Evolutionary conservation across 441 rosid genomes (phyloP).

Genomic region (Mallotus repandus): DNA sequence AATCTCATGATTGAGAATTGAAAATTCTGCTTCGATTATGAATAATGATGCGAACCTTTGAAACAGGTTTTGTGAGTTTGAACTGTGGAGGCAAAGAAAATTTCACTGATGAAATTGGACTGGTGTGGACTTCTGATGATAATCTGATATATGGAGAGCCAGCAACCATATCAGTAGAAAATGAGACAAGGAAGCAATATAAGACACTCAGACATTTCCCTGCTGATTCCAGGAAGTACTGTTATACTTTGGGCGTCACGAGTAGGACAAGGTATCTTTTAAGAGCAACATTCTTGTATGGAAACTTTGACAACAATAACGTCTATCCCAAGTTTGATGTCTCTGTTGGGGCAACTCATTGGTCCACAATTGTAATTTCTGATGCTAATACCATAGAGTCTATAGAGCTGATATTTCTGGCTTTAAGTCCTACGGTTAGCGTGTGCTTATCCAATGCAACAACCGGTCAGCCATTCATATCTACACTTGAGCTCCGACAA

Average conservation of each 20-base stretch:
- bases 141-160: conserved; percentile 60
- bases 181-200: conserved; percentile 75
- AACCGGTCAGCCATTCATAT: conserved; percentile 93
- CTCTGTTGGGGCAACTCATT: conserved; percentile 85
- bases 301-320: conserved; percentile 77
- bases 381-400: conserved; percentile 67
- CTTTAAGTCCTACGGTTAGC: conserved; percentile 58
- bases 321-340: conserved; percentile 93
- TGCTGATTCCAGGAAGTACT: conserved; percentile 85
- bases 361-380: conserved; percentile 89
- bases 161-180: conserved; percentile 49
- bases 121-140: conserved; percentile 73
- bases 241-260: conserved; percentile 65
- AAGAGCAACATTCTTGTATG: conserved; percentile 92
- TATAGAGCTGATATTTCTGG: conserved; percentile 80
- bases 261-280: conserved; percentile 80
- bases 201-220: conserved; percentile 82
- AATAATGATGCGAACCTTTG: conserved; percentile 17
- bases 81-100: conserved; percentile 78
- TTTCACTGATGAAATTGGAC: conserved; percentile 78
- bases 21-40: neutral
- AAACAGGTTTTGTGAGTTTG: conserved; percentile 90
- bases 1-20: neutral
- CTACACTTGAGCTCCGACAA: conserved; percentile 96
- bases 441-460: conserved; percentile 97